Evolutionary conservation across 768 basidiomycete species (phyloP).

Genomic region (Strobilomyces echinocephalus): DNA sequence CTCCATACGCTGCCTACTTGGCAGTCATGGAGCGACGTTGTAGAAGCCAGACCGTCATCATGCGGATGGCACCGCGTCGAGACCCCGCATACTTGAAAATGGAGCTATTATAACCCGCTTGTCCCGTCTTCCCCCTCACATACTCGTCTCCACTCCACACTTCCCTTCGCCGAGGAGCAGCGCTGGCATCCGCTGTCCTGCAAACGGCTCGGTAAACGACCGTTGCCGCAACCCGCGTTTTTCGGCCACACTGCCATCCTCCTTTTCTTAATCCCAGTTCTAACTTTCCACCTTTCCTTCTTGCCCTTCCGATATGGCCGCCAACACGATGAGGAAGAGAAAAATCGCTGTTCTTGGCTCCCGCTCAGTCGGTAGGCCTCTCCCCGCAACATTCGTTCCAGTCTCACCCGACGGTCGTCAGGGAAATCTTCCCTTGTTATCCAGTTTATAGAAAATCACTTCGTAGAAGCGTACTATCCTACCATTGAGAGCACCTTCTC

Average conservation of each 20-base stretch:
- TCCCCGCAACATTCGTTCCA: conserved; percentile 1
- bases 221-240: conserved; percentile 23
- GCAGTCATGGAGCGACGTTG: too few species aligned
- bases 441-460: conserved; percentile 90
- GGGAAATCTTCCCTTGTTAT: conserved; percentile 93
- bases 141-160: conserved; percentile 1
- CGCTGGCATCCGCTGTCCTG: conserved; percentile 16
- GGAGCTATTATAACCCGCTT: conserved; percentile 17
- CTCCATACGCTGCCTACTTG: conserved; percentile 2
- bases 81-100: conserved; percentile 27
- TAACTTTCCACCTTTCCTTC: background rate
- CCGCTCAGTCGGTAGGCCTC: conserved; percentile 75
- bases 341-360: conserved; percentile 87
- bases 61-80: conserved; percentile 19
- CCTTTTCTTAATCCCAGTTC: conserved; percentile 9
- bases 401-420: conserved; percentile 34
- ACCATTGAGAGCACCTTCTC: conserved; percentile 88
- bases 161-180: conserved; percentile 1
- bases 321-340: conserved; percentile 60
- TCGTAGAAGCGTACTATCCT: conserved; percentile 90
- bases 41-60: too few species aligned
- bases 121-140: conserved; percentile 1
- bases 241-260: conserved; percentile 15
- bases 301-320: conserved; percentile 24
- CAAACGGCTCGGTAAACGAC: conserved; percentile 30